These are phyloP conservation scores for Termitomyces sp. DNA, from an alignment of 768 basidiomycete species.

Conservation along the genomic window DNA sequence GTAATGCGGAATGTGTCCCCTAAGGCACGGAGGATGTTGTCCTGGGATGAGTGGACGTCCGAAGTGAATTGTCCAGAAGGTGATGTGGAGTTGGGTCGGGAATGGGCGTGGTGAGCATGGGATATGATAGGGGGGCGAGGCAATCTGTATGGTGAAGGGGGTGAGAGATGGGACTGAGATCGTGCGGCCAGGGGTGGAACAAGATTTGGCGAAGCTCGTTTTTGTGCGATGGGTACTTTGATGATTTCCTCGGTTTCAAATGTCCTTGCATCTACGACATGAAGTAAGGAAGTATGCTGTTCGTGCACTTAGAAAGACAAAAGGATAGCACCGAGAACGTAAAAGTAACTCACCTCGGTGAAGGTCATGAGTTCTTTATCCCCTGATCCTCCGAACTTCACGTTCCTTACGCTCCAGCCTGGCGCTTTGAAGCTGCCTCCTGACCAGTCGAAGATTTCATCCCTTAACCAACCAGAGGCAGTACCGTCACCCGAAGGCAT, in stretches of 20 bases:
- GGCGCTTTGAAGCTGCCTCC: slow-evolving; percentile 52
- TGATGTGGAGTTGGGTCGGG: slow-evolving; percentile 2
- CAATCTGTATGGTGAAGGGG: background rate
- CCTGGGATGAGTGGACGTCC: slow-evolving; percentile 10
- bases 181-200: slow-evolving; percentile 4
- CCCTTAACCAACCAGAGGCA: slow-evolving; percentile 48
- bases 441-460: slow-evolving; percentile 68
- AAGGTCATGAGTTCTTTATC: slow-evolving; percentile 81
- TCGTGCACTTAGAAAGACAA: slow-evolving; percentile 7
- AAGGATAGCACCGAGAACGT: background rate
- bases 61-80: background rate
- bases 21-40: slow-evolving; percentile 40
- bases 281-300: slow-evolving; percentile 77
- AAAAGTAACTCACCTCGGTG: slow-evolving; percentile 62
- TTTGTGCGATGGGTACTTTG: slow-evolving; percentile 41
- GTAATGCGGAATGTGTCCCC: slow-evolving; percentile 57
- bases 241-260: slow-evolving; percentile 75
- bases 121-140: slow-evolving; percentile 6
- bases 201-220: slow-evolving; percentile 8
- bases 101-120: background rate
- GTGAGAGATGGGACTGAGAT: slow-evolving; percentile 4
- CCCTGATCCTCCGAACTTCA: slow-evolving; percentile 76
- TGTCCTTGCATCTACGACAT: slow-evolving; percentile 82
- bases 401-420: slow-evolving; percentile 79
- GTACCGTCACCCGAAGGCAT: slow-evolving; percentile 26